Conservation (phyloP, 2,329 filamentous ascomycete species). For the Cordyceps javanica region DNA sequence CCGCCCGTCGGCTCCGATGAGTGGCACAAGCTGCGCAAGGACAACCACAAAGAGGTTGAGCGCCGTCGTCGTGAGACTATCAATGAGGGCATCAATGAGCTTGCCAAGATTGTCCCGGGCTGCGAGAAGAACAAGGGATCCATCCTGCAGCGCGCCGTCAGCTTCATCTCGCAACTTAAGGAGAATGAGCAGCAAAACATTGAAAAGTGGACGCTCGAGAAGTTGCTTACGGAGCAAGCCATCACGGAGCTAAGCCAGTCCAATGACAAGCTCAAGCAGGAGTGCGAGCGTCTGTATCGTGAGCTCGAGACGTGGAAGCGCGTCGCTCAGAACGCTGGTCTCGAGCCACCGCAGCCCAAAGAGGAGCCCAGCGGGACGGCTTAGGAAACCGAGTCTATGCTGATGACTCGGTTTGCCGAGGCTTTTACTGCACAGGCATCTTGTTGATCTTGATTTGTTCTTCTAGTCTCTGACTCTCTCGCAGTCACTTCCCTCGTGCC, state of each 20-base stretch:
- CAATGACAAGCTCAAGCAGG: conserved; percentile 79
- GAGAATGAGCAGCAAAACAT: conserved; percentile 92
- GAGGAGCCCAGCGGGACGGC: conserved; percentile 25
- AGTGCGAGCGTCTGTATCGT: conserved; percentile 70
- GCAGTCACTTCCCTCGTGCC: neutral
- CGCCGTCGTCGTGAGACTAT: conserved; percentile 95
- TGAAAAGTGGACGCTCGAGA: conserved; percentile 89
- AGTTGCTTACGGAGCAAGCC: conserved; percentile 81
- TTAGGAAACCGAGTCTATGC: neutral
- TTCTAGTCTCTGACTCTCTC: neutral
- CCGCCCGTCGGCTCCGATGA: conserved; percentile 92
- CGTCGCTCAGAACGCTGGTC: conserved; percentile 53
- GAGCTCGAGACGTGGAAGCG: conserved; percentile 77
- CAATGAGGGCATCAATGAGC: conserved; percentile 97
- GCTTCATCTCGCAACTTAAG: conserved; percentile 90
- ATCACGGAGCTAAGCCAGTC: conserved; percentile 81
- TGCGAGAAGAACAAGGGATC: conserved; percentile 99
- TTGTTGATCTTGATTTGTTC: neutral
- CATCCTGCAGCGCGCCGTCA: conserved; percentile 86
- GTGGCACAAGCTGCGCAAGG: conserved; percentile 95
- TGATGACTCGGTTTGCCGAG: neutral
- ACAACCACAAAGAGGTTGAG: conserved; percentile 99
- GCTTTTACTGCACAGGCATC: neutral
- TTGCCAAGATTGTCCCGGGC: conserved; percentile 93
- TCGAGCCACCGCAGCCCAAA: conserved; percentile 38